Conservation (phyloP, 306 rosid species). For the Acacia crassicarpa region DNA sequence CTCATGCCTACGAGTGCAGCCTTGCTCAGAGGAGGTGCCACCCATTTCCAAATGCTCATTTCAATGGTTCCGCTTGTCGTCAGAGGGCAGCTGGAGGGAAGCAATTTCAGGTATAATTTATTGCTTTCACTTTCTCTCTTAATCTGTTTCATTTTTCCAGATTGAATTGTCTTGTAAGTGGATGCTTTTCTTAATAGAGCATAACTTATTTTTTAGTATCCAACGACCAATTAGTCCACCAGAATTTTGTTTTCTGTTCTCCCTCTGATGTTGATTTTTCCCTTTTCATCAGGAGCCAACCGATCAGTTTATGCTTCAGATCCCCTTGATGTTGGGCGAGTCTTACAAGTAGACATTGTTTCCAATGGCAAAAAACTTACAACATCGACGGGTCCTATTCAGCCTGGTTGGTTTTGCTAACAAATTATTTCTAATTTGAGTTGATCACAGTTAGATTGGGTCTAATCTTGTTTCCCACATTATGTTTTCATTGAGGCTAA, state of each 20-base stretch:
- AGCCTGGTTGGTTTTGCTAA: conserved; percentile 63
- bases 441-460: not conserved
- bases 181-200: not conserved
- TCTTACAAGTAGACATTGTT: conserved; percentile 74
- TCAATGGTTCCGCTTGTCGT: conserved; percentile 89
- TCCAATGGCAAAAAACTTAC: conserved; percentile 62
- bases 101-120: conserved; percentile 66
- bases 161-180: conserved; percentile 9
- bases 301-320: conserved; percentile 77
- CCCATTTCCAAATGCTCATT: conserved; percentile 70
- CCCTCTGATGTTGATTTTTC: conserved; percentile 33
- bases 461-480: not conserved
- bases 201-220: not conserved
- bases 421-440: conserved; percentile 8
- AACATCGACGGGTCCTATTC: conserved; percentile 72
- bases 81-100: conserved; percentile 86
- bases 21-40: conserved; percentile 63
- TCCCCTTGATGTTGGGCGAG: conserved; percentile 89
- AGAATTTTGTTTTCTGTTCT: not conserved
- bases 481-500: not conserved
- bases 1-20: conserved; percentile 60
- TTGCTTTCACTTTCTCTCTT: not conserved
- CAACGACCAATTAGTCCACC: no score
- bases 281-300: conserved; percentile 62
- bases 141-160: conserved; percentile 20